Evolutionary conservation across 2,329 filamentous ascomycete species (phyloP), one percentile per base, ranked within the genome.

Genomic region (Colletotrichum endophyticum): DNA sequence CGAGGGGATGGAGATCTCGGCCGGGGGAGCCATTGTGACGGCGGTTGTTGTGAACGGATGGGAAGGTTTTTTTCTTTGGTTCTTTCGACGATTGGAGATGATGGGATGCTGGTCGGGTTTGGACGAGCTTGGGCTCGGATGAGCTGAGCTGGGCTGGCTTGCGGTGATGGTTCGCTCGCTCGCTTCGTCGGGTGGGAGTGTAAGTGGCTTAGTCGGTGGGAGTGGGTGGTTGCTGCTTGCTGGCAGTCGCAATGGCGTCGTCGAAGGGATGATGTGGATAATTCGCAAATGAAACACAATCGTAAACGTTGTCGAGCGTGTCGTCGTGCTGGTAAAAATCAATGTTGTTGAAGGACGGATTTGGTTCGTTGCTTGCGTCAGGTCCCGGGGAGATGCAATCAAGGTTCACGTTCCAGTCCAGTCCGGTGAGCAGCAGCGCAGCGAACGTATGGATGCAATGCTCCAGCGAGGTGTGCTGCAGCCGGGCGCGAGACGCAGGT

Each of bases 1-100:
- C n/a, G 91, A 91, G 13, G 92, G 92, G 79, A 94, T 94, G 76
- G 91, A 91, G 82, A 94, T 92, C 82, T 94, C 92, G 82, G 91
- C 89, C 53, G 92, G 91, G 69, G 92, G 92, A 78, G 91, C 90
- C 92, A 94, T 94, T 19, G 64, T 64, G 57, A 19, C 70, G 56
- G 34, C 19, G 12, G 30, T 49, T 19, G 56, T 8, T 22, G 30
- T 62, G 36, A 56, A 56, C 34, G 53, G 34, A 27, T 11, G 27
- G 27, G 34, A 44, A 34, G 25, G 11, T 36, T 57, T 13, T 28
- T 9, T n/a, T 34, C 11, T 63, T 36, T 34, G 69, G 12, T 27
- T 44, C 15, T 63, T 30, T 34, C 13, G 39, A 28, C 39, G 44
- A 53, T 15, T 56, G 59, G 8, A 12, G 13, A 22, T 19, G 56